Percentiles rank a stretch among this genome's conserved stretches.
Evolutionary conservation across 345 rosid genomes (phyloP).

Genomic region (Pistacia vera): DNA sequence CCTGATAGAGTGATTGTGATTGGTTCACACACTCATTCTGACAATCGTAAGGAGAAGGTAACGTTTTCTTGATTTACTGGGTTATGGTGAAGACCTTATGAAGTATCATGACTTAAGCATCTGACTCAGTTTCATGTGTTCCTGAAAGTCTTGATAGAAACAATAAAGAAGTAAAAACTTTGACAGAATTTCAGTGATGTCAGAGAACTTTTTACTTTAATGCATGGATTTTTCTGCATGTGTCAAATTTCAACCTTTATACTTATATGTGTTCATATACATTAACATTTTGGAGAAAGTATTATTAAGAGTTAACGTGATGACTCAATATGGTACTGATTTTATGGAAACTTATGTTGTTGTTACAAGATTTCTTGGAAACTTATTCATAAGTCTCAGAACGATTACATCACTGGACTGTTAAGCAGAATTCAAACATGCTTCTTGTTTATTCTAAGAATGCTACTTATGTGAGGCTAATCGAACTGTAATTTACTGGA

Average conservation of each 20-base stretch:
- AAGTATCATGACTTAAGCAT: background rate
- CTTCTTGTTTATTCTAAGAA: background rate
- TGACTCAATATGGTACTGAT: background rate
- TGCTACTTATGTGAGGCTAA: background rate
- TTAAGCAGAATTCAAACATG: background rate
- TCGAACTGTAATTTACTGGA: background rate
- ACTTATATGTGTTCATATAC: background rate
- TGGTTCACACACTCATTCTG: slow-evolving; percentile 73
- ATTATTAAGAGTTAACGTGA: too few species aligned
- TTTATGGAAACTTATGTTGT: background rate
- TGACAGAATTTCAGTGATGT: background rate
- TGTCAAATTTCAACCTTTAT: background rate
- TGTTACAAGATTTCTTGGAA: too few species aligned
- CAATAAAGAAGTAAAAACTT: background rate
- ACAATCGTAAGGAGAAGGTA: slow-evolving; percentile 87
- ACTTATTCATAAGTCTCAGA: too few species aligned
- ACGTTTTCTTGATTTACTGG: slow-evolving; percentile 13
- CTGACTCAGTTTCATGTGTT: background rate
- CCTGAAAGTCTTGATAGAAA: background rate
- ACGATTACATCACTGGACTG: too few species aligned
- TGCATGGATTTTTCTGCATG: background rate
- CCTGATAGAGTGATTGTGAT: slow-evolving; percentile 82
- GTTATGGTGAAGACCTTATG: background rate
- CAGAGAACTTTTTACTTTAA: background rate
- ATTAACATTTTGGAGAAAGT: too few species aligned